These are phyloP conservation scores for Trapa incisa DNA, from an alignment of 345 rosid genomes.

Conservation along the genomic window DNA sequence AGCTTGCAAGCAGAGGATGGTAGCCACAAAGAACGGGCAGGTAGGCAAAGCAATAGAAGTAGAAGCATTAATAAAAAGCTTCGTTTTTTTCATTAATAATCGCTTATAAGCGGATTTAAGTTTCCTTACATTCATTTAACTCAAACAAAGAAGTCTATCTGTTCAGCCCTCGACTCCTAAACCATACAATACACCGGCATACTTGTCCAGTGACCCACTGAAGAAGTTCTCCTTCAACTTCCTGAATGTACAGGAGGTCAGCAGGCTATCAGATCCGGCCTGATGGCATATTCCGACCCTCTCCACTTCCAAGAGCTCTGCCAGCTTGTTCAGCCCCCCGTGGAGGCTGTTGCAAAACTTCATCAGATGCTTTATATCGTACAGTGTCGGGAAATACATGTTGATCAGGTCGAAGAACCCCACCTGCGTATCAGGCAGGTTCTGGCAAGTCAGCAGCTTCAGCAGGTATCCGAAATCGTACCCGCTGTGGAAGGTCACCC, in stretches of 20 bases:
- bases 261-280: slow-evolving; percentile 7
- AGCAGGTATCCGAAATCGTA: slow-evolving; percentile 9
- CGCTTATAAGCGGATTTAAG: background rate
- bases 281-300: slow-evolving; percentile 7
- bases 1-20: too few relatives aligned
- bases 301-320: slow-evolving; percentile 8
- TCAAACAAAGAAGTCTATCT: background rate
- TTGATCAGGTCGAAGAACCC: slow-evolving; percentile 9
- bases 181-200: slow-evolving; percentile 8
- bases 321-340: slow-evolving; percentile 9
- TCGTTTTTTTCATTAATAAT: too few relatives aligned
- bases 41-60: background rate
- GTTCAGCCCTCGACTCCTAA: slow-evolving; percentile 6
- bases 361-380: slow-evolving; percentile 9
- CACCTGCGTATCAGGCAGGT: slow-evolving; percentile 2
- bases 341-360: slow-evolving; percentile 10
- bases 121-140: background rate
- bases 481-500: slow-evolving; percentile 10
- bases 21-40: too few relatives aligned
- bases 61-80: background rate
- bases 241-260: slow-evolving; percentile 3
- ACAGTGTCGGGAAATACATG: slow-evolving; percentile 7
- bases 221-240: slow-evolving; percentile 6
- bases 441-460: slow-evolving; percentile 9
- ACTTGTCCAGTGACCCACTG: slow-evolving; percentile 4